Conservation (phyloP, 176 grass and related monocot genomes). For the Triticum urartu region DNA sequence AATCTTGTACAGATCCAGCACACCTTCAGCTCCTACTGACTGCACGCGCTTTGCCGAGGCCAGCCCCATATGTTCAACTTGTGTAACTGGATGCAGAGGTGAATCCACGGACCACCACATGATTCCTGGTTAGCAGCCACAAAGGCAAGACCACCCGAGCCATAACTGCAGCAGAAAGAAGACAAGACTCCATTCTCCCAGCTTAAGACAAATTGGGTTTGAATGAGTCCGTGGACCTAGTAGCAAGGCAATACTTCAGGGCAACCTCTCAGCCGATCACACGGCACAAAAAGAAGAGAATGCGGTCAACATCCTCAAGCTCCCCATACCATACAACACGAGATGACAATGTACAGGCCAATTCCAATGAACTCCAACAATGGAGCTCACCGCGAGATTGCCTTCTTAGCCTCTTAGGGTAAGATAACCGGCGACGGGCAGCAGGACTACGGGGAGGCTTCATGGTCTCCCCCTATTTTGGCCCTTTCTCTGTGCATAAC, state of each 20-base stretch:
- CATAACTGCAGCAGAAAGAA: neutral
- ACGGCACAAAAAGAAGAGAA: neutral
- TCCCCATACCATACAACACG: neutral
- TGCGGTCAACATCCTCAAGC: neutral
- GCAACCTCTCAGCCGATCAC: neutral
- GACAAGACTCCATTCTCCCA: neutral
- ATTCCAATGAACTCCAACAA: neutral
- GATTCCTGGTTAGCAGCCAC: constrained; percentile 2
- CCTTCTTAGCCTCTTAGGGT: neutral
- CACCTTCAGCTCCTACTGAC: neutral
- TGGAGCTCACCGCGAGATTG: neutral
- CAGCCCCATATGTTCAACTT: neutral
- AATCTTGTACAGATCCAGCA: no score
- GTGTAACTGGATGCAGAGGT: neutral
- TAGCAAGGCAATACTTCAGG: neutral
- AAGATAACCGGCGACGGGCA: neutral
- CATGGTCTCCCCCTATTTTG: neutral
- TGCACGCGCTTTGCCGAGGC: neutral
- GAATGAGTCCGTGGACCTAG: neutral
- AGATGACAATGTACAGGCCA: neutral
- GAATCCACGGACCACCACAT: neutral
- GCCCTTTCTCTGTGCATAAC: neutral
- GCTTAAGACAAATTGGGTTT: neutral
- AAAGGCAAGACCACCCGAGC: neutral
- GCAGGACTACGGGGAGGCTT: neutral